Evolutionary conservation across 495 filamentous ascomycete species (phyloP).

Genomic region (Elasticomyces elasticus): DNA sequence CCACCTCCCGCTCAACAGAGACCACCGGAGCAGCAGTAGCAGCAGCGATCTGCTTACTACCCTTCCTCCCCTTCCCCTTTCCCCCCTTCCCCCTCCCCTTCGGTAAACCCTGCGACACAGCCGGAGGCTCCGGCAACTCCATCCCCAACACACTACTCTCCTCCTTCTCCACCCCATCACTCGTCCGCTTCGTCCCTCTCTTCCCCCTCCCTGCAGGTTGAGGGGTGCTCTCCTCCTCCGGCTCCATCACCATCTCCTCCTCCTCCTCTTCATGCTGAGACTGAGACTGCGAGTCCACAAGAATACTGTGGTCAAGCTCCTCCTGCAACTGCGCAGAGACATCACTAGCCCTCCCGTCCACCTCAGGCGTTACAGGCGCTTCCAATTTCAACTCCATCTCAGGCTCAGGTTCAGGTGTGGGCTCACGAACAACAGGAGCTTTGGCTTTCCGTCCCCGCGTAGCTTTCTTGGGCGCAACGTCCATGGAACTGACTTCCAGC

Average conservation of each 20-base stretch:
- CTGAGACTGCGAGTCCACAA: too few relatives aligned
- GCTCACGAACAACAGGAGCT: background rate
- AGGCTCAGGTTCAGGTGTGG: background rate
- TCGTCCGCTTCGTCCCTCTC: slow-evolving; percentile 15
- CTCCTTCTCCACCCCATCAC: slow-evolving; percentile 8
- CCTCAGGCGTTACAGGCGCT: too few relatives aligned
- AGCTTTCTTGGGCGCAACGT: slow-evolving; percentile 11
- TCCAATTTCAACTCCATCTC: background rate
- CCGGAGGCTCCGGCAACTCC: slow-evolving; percentile 15
- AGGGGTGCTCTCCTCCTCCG: slow-evolving; percentile 6
- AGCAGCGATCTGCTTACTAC: slow-evolving; percentile 14
- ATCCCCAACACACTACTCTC: background rate
- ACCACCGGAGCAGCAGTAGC: background rate
- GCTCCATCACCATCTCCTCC: slow-evolving; percentile 5
- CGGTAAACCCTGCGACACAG: background rate
- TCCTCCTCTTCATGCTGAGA: background rate
- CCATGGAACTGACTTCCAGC: slow-evolving; percentile 1
- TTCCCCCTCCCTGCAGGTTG: slow-evolving; percentile 10
- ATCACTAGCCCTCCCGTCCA: too few relatives aligned
- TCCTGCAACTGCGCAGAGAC: slow-evolving; percentile 20
- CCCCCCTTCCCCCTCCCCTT: slow-evolving; percentile 16
- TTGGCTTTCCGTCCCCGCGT: slow-evolving; percentile 16
- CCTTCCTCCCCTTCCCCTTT: slow-evolving; percentile 14
- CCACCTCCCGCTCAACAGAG: background rate
- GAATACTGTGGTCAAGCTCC: slow-evolving; percentile 18